phyloP scores from a whole-genome alignment of 2,329 filamentous ascomycete species.

The Fusarium miscanthi region DNA sequence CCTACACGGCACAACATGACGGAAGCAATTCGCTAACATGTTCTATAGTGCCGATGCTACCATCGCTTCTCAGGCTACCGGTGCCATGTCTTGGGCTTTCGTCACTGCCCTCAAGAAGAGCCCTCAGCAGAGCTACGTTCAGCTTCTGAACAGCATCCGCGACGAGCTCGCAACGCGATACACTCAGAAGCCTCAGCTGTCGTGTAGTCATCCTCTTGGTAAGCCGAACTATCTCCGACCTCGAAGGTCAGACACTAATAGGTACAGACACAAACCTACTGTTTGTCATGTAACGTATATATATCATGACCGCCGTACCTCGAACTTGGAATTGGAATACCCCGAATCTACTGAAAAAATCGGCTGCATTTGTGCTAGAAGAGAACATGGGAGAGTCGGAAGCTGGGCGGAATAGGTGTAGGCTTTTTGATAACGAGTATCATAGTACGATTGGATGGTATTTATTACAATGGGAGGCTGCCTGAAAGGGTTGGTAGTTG shows the following conservation, averaged over 20 bases:
- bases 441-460: conserved; percentile 5
- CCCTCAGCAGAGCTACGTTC: conserved; percentile 96
- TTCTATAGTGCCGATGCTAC: conserved; percentile 83
- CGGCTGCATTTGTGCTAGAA: neutral
- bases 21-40: conserved; percentile 26
- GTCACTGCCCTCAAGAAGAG: conserved; percentile 94
- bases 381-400: neutral
- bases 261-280: conserved; percentile 69
- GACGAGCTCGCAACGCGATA: conserved; percentile 92
- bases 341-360: conserved; percentile 15
- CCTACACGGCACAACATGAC: neutral
- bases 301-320: conserved; percentile 16
- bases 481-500: conserved; percentile 19
- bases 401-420: neutral
- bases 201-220: conserved; percentile 97
- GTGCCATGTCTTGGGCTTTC: conserved; percentile 98
- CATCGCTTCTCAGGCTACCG: conserved; percentile 89
- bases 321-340: conserved; percentile 27
- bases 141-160: conserved; percentile 94
- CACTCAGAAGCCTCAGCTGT: conserved; percentile 94
- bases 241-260: conserved; percentile 9
- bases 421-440: neutral
- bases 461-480: conserved; percentile 28
- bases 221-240: conserved; percentile 51
- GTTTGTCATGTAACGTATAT: conserved; percentile 67